Evolutionary conservation across 2,329 filamentous ascomycete genomes (phyloP), one percentile per base, ranked within the genome.

Genomic region (Aureobasidium mangrovei): DNA sequence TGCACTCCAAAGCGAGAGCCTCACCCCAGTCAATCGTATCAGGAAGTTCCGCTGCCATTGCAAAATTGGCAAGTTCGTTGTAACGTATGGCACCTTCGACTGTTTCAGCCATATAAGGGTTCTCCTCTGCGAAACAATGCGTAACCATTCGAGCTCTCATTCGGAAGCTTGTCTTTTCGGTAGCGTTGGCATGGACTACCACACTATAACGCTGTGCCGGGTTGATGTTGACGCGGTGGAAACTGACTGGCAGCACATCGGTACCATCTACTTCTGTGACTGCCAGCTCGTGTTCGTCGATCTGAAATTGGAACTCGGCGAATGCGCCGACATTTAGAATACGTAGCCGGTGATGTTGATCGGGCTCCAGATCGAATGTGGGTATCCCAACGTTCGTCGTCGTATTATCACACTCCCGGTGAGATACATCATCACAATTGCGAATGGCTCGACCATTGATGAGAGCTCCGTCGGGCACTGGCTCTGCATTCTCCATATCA

Each of bases 171-270:
- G 59, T 61, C 7, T 61, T 57, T 12, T 60, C 61, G 0, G 59
- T 60, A 0, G 60, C 48, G 51, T 80, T 79, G 3, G 83, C 74
- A 7, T 76, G 74, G 1, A 88, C 56, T 0, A 87, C 63, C 12
- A 83, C 72, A 61, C 83, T 86, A 62, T 88, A 88, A 24, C 85
- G 77, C 62, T 88, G 85, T 0, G 83, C 84, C 0, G 84, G 82
- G 31, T 78, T 76, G 57, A 88, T 78, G 57, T 83, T 79, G 35
- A 88, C 65, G 3, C 78, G 73, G 57, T 79, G 75, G 38, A 80
- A 77, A 4, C 72, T 68, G 7, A 73, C 67, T 0, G 84, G 82
- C 32, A 74, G 67, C 3, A 86, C 75, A 29, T 79, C 74, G 3
- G 79, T 84, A 6, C 83, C 83, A 63, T 88, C 84, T 0, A 83